Conservation (phyloP, 495 filamentous ascomycete genomes). For the Filosporella fistucella region DNA sequence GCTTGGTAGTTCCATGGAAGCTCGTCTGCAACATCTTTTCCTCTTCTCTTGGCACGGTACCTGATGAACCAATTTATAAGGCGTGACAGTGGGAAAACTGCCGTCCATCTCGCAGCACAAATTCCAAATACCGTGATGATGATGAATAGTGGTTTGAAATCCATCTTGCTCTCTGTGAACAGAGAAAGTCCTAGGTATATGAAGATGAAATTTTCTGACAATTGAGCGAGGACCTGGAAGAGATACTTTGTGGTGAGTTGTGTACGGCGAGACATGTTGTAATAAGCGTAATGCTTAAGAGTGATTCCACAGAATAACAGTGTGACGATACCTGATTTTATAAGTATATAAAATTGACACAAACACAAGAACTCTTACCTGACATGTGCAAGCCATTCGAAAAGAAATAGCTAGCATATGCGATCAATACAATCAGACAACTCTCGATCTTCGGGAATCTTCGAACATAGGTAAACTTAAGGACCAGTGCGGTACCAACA, state of each 20-base stretch:
- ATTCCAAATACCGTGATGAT: constrained; percentile 88
- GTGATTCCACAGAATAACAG: constrained; percentile 97
- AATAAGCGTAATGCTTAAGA: constrained; percentile 97
- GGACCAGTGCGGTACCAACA: constrained; percentile 74
- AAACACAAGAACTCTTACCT: constrained; percentile 50
- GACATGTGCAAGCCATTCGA: constrained; percentile 92
- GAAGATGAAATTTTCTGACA: constrained; percentile 99
- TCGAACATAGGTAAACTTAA: constrained; percentile 91
- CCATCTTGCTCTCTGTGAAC: constrained; percentile 82
- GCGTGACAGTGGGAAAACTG: constrained; percentile 88
- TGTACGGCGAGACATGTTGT: constrained; percentile 98
- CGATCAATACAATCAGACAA: constrained; percentile 86
- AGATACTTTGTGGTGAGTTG: constrained; percentile 98
- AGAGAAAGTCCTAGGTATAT: constrained; percentile 94
- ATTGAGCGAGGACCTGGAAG: constrained; percentile 89
- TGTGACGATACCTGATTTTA: constrained; percentile 78
- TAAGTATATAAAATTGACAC: constrained; percentile 11
- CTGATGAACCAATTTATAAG: constrained; percentile 92
- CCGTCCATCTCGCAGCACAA: constrained; percentile 83
- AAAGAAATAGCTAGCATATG: constrained; percentile 96
- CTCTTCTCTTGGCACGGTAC: constrained; percentile 77
- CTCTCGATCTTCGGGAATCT: constrained; percentile 96
- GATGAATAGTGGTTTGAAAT: constrained; percentile 94
- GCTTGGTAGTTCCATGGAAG: constrained; percentile 89
- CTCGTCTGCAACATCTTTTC: constrained; percentile 79